phyloP scores from a whole-genome alignment of 2,329 filamentous ascomycete genomes.

The Aspergillus melleus region DNA sequence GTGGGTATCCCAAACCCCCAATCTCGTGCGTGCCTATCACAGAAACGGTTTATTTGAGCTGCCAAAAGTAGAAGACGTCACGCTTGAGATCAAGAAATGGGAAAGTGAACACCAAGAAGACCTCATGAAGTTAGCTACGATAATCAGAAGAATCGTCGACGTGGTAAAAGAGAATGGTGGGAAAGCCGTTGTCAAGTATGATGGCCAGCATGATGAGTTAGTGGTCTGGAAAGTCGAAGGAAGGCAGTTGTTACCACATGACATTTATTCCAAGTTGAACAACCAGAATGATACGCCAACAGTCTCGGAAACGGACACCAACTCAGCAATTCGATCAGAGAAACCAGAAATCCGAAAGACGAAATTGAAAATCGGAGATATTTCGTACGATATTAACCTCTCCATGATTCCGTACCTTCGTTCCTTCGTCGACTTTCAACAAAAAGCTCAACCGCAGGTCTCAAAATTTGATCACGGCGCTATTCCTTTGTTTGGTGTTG shows the following conservation, averaged over 20 bases:
- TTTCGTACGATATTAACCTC: constrained; percentile 8
- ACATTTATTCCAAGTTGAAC: constrained; percentile 30
- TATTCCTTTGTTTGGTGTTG: constrained; percentile 6
- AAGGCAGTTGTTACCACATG: constrained; percentile 29
- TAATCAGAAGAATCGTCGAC: constrained; percentile 34
- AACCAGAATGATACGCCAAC: neutral
- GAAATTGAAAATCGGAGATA: constrained; percentile 7
- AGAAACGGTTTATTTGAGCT: constrained; percentile 34
- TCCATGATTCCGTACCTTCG: constrained; percentile 2
- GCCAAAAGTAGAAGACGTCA: constrained; percentile 40
- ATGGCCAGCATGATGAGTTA: constrained; percentile 23
- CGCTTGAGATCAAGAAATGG: constrained; percentile 34
- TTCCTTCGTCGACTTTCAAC: constrained; percentile 1
- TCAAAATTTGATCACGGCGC: neutral
- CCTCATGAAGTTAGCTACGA: constrained; percentile 31
- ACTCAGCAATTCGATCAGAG: neutral
- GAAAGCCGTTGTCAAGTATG: constrained; percentile 26
- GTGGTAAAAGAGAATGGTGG: constrained; percentile 29
- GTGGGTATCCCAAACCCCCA: constrained; percentile 50
- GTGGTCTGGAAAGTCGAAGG: constrained; percentile 22
- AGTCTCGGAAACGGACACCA: neutral
- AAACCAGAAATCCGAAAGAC: constrained; percentile 2
- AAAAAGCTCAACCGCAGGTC: neutral
- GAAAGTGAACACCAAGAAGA: constrained; percentile 34
- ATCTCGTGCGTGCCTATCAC: constrained; percentile 50